phyloP scores from a whole-genome alignment of 208 protist species.

The Leishmania braziliensis region DNA sequence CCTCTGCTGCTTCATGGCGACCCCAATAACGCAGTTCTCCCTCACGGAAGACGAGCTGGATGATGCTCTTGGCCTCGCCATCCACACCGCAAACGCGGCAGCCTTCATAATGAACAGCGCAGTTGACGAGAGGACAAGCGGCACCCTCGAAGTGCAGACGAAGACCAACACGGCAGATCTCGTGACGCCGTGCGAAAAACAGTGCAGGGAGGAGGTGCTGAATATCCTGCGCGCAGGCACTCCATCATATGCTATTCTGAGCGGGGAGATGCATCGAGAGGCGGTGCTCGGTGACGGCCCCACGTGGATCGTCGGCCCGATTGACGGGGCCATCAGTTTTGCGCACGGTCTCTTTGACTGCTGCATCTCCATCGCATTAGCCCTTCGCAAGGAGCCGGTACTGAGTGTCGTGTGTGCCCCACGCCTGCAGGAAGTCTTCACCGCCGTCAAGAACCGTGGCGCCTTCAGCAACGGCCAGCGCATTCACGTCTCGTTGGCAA shows the following conservation, averaged over 20 bases:
- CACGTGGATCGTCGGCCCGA: slow-evolving; percentile 87
- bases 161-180: slow-evolving; percentile 64
- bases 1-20: neutral
- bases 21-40: slow-evolving; percentile 16
- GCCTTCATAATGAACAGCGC: slow-evolving; percentile 61
- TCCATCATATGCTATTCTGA: slow-evolving; percentile 68
- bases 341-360: slow-evolving; percentile 86
- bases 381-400: slow-evolving; percentile 67
- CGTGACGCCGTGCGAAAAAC: slow-evolving; percentile 76
- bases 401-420: slow-evolving; percentile 84
- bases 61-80: slow-evolving; percentile 59
- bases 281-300: slow-evolving; percentile 47
- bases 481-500: slow-evolving; percentile 67
- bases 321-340: slow-evolving; percentile 83
- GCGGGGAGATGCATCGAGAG: slow-evolving; percentile 56
- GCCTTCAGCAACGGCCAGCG: slow-evolving; percentile 88
- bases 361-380: slow-evolving; percentile 85
- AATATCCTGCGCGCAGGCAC: slow-evolving; percentile 56
- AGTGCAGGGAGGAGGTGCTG: slow-evolving; percentile 80
- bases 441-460: slow-evolving; percentile 73
- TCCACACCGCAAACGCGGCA: slow-evolving; percentile 59
- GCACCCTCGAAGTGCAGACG: slow-evolving; percentile 31
- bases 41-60: slow-evolving; percentile 65
- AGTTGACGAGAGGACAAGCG: slow-evolving; percentile 50
- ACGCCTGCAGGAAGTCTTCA: slow-evolving; percentile 80